A percentile compares a stretch with the other conserved stretches of the same genome.
These are phyloP conservation scores for Fusarium scirpi DNA, from an alignment of 2,329 filamentous ascomycete genomes.

Conservation along the genomic window DNA sequence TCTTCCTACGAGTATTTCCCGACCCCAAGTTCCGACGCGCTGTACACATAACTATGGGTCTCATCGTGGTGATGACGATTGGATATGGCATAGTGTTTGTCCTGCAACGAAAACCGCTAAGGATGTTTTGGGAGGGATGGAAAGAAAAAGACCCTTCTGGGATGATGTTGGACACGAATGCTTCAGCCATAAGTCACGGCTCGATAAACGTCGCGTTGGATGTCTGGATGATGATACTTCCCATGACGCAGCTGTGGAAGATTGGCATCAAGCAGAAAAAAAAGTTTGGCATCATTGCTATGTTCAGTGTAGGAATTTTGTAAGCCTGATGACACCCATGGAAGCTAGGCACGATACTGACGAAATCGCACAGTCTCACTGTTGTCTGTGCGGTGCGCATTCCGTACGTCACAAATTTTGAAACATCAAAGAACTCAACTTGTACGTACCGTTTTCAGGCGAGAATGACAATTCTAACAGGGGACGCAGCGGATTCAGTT, in stretches of 20 bases:
- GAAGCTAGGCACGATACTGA: neutral
- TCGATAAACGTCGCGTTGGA: conserved; percentile 11
- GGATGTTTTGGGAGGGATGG: conserved; percentile 6
- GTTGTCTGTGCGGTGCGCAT: neutral
- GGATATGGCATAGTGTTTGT: neutral
- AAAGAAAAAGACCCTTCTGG: neutral
- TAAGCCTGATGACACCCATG: neutral
- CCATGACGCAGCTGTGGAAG: neutral
- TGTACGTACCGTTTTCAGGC: rapidly evolving
- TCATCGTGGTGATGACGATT: rapidly evolving
- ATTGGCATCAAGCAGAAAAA: neutral
- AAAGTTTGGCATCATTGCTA: conserved; percentile 12
- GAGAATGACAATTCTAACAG: rapidly evolving
- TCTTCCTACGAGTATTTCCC: conserved; percentile 19
- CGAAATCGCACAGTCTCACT: neutral
- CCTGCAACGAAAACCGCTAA: neutral
- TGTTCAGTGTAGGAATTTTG: conserved; percentile 13
- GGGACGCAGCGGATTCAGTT: neutral
- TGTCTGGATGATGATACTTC: conserved; percentile 17
- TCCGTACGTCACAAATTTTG: neutral
- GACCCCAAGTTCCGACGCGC: neutral
- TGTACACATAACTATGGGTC: neutral
- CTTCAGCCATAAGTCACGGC: neutral
- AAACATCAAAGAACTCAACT: neutral
- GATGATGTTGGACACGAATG: neutral